phyloP scores from a whole-genome alignment of 2,329 filamentous ascomycete genomes.

The Fusarium irregulare region DNA sequence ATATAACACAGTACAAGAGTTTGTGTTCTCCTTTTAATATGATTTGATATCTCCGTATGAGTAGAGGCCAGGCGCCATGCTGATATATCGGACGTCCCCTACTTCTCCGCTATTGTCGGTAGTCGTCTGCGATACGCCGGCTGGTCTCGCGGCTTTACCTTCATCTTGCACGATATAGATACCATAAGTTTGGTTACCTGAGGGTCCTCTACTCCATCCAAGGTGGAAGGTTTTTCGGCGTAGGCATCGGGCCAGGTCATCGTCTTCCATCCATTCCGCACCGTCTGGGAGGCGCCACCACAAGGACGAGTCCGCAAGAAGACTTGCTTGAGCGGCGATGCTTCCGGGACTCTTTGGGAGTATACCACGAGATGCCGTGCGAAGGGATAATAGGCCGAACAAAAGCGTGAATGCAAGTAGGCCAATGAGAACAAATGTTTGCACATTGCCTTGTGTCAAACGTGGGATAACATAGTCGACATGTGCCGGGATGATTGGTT shows the following conservation, averaged over 20 bases:
- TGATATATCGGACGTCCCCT: conserved; percentile 38
- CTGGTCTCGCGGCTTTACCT: conserved; percentile 33
- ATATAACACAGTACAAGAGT: not conserved
- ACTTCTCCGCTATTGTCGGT: conserved; percentile 23
- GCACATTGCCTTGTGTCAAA: conserved; percentile 37
- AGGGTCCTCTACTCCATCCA: conserved; percentile 37
- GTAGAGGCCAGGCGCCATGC: conserved; percentile 44
- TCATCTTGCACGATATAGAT: conserved; percentile 47
- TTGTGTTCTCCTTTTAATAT: conserved; percentile 32
- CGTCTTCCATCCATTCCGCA: conserved; percentile 45
- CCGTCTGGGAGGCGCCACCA: conserved; percentile 46
- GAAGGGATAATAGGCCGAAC: conserved; percentile 39
- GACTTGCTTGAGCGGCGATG: conserved; percentile 47
- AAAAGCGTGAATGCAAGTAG: conserved; percentile 39
- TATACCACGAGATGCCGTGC: conserved; percentile 37
- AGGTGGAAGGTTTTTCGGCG: conserved; percentile 45
- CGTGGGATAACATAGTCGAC: conserved; percentile 39
- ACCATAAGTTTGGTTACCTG: conserved; percentile 38
- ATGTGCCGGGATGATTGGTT: conserved; percentile 28
- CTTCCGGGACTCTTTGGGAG: conserved; percentile 46
- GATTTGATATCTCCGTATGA: conserved; percentile 42
- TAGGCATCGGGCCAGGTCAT: conserved; percentile 40
- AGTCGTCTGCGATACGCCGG: conserved; percentile 11
- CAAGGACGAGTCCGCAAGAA: conserved; percentile 46
- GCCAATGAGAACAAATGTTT: conserved; percentile 40